These are phyloP conservation scores for Microstegium vimineum DNA, from an alignment of 176 grass and related monocot genomes.

Conservation along the genomic window DNA sequence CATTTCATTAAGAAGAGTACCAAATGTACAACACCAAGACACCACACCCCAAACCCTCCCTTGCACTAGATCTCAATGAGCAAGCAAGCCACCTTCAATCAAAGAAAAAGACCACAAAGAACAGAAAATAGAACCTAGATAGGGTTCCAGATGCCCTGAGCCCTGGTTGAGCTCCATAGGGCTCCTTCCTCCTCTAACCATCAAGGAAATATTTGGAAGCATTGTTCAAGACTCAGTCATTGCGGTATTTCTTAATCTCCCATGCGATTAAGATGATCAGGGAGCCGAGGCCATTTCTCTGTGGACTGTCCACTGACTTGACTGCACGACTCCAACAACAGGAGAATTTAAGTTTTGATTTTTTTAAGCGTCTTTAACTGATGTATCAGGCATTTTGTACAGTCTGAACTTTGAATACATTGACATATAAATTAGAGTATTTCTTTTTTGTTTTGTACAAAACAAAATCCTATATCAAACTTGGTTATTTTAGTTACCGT, in stretches of 20 bases:
- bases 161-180: neutral
- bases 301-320: neutral
- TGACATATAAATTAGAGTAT: neutral
- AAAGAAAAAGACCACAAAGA: neutral
- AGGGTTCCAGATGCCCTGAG: neutral
- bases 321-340: neutral
- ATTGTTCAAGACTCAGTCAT: neutral
- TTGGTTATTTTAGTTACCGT: neutral
- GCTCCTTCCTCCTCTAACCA: neutral
- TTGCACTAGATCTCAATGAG: neutral
- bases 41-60: neutral
- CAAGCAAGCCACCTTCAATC: neutral
- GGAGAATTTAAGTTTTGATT: neutral
- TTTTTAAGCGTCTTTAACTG: neutral
- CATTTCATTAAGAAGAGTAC: neutral
- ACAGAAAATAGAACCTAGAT: neutral
- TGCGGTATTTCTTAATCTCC: neutral
- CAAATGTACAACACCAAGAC: neutral
- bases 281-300: neutral
- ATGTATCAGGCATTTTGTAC: neutral
- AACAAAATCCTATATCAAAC: conserved; percentile 1
- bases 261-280: neutral
- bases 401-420: conserved; percentile 1
- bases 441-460: neutral
- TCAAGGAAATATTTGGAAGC: neutral